Evolutionary conservation across 495 filamentous ascomycete genomes (phyloP), one percentile per base, ranked within the genome.

Genomic region (Aspergillus haitiensis): DNA sequence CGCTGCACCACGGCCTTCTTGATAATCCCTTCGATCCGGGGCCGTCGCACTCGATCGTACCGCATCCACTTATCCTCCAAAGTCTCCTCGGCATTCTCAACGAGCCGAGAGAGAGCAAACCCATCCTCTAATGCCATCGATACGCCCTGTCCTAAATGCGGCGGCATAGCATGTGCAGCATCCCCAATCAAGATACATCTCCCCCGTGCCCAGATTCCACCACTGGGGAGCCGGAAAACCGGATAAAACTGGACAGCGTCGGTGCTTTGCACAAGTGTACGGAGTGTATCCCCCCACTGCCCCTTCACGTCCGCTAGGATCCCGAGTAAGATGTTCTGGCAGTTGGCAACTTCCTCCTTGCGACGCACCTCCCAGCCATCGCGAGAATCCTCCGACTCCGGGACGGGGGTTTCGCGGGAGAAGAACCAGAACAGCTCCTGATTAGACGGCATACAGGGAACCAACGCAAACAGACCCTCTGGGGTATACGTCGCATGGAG

Each of bases 401-500:
- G 42, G 1, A 73, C 50, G 4, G 55, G 50, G 2, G 52, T 52
- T 40, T 72, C 65, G 8, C 64, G 64, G 1, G 66, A 65, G 53
- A 71, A 70, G 18, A 66, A 62, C 65, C 70, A 74, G 58, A 60
- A 70, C 10, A 74, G 27, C 42, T 75, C 66, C 9, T 70, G 61
- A 5, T 62, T 64, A 12, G 47, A 11, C 6, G 69, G 44, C 3
- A 64, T 65, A 34, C 71, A 74, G 9, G 75, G 72, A 7, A 69
- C 73, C 47, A 79, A 76, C 5, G 76, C 74, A 49, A 84, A 74
- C 66, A 83, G 72, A 3, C 82, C 82, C 12, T 79, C 71, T 49
- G 68, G 52, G 0, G 79, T 82, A 52, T 79, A 68, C 1, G 72
- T 77, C 32, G 75, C 74, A 36, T 77, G 70, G 64, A 82, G 73